Evolutionary conservation across 129 eudicot genomes (phyloP), one percentile per base, ranked within the genome.

Genomic region (Flaveria brownii): DNA sequence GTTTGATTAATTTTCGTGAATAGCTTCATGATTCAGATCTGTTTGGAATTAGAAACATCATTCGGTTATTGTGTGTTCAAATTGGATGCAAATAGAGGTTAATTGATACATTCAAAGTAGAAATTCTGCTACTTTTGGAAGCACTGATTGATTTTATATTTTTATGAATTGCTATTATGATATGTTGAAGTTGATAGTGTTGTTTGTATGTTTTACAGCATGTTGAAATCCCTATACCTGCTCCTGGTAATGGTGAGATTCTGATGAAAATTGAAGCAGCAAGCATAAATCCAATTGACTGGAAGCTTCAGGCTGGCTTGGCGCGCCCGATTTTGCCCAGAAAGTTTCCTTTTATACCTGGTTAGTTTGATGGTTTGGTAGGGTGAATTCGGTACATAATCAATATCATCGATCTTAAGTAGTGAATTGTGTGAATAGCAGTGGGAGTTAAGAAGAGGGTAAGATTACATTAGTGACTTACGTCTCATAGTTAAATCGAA

Each of bases 211-310:
- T 69, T 70, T 2, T 79, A 72, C 85, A 91, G 97, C 95, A 83
- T 78, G 92, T 83, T 56, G 92, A 88, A 78, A 71, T 80, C 82
- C 90, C 87, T 17, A 73, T 88, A 65, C 97, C 97, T 63, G 23
- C 81, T 74, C 90, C 90, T 20, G 74, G 71, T 14, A 84, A 82
- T 41, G 86, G 80, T 66, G 91, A 86, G 76, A 56, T 88, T 62
- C 47, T 84, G 71, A 36, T 88, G 16, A 86, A 88, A 79, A 10
- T 90, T 6, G 91, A 84, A 78, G 89, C 91, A 20, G 77, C 86
- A 20, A 76, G 82, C 73, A 26, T 87, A 20, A 87, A 90, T 75
- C 92, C 92, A 10, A 52, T 84, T 11, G 97, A 91, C 61, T 82
- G 86, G 83, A 91, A 82, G 73, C 72, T 86, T 33, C 95, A 89